Evolutionary conservation across 345 rosid genomes (phyloP), one percentile per base, ranked within the genome.

Genomic region (Rubroshorea leprosula): DNA sequence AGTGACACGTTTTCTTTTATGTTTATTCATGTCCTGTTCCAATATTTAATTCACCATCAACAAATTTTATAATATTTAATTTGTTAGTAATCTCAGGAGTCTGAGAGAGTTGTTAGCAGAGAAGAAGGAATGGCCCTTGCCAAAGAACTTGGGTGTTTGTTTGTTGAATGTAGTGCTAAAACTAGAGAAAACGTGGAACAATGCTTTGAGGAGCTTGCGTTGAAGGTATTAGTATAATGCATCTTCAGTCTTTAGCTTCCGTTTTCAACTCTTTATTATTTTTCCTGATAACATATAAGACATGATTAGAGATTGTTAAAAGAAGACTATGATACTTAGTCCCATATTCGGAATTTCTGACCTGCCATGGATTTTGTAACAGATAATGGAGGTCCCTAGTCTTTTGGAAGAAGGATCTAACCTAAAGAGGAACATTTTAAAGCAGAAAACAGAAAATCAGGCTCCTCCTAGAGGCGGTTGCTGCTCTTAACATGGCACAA

Each of bases 301-400:
- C n/a, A n/a, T n/a, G n/a, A n/a, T n/a, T n/a, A n/a, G n/a, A n/a
- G n/a, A n/a, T n/a, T n/a, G n/a, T n/a, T n/a, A n/a, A n/a, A n/a
- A n/a, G 19, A 4, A 19, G n/a, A 54, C 58, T 18, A 24, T 57
- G 15, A 13, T 46, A 2, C 41, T 1, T 35, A 13, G 11, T n/a
- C n/a, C 41, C 12, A 44, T 13, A n/a, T n/a, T 44, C 6, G n/a
- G 18, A n/a, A 16, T 6, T 13, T 5, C 47, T 44, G 17, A 44
- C 49, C 7, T 1, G 22, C 16, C 17, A 35, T 19, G 52, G 18
- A 14, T 59, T n/a, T 4, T 46, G 16, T 26, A 46, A 55, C 66
- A 92, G 97, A 93, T 93, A 77, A 83, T 85, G 99, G 92, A 89
- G 66, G 66, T 79, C 69, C 99, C 99, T 21, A 82, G 92, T 74